Evolutionary conservation across 805 yeast genomes (phyloP), one percentile per base, ranked within the genome.

Genomic region (Middelhovenomyces tepae): DNA sequence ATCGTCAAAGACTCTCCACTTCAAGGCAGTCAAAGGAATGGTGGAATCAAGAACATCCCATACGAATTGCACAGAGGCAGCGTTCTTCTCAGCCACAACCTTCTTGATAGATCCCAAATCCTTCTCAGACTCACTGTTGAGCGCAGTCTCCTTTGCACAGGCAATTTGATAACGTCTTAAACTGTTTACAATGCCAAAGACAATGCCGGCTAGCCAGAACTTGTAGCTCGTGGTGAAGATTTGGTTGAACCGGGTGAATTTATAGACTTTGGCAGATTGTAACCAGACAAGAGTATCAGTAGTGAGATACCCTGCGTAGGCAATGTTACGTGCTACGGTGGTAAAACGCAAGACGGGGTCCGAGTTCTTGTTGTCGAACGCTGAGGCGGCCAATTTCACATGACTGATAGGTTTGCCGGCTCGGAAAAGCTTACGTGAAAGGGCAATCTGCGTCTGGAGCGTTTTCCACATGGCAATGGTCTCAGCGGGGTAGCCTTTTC

Each of bases 371-470:
- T 83, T 76, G 51, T 75, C 82, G 47, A 64, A 70, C 9, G 82
- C 70, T 42, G 69, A 67, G 2, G 80, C 65, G 4, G 87, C 82
- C n/a, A 73, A 69, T 47, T 75, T 75, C 35, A 82, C 51, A 53
- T 79, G 85, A 29, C 46, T 47, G 48, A 87, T 60, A 1, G 94
- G 94, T 59, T 86, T 87, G 42, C 85, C 71, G 50, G 79, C 75
- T 50, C 96, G 73, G 64, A 87, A 60, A 15, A 86, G 77, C 62
- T 89, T 89, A 56, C 97, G 75, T 42, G 83, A 67, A 38, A 78
- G 56, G 2, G 83, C 69, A 19, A 84, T 69, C 43, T 79, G 75
- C 28, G 53, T 54, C 59, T 78, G 82, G 41, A 85, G 56, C 15
- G 67, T 62, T 45, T 68, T 69, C 53, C 75, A 67, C 38, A 69